Evolutionary conservation across 2,329 filamentous ascomycete genomes (phyloP).

Genomic region (Sclerotinia sclerotiorum): DNA sequence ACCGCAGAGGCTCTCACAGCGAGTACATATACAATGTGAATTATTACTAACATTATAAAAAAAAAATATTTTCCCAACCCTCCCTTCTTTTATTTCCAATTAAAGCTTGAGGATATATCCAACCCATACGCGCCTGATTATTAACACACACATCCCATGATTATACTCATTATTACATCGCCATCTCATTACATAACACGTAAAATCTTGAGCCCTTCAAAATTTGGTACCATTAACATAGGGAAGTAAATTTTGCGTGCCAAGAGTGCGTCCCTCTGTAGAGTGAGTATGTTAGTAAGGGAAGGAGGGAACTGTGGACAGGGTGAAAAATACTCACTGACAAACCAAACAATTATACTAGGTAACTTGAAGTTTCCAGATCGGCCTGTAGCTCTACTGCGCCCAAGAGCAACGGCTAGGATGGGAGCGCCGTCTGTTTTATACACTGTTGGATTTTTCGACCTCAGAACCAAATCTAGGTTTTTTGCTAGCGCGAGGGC

Average conservation of each 20-base stretch:
- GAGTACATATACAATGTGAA: not conserved
- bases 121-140: not conserved
- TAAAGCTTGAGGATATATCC: not conserved
- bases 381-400: slow-evolving; percentile 33
- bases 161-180: not conserved
- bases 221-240: slow-evolving; percentile 18
- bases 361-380: slow-evolving; percentile 34
- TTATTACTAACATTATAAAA: not conserved
- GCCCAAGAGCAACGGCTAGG: slow-evolving; percentile 35
- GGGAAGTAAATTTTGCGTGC: slow-evolving; percentile 4
- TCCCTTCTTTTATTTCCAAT: not conserved
- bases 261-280: slow-evolving; percentile 15
- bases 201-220: not conserved
- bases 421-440: slow-evolving; percentile 30
- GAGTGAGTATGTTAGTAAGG: not conserved
- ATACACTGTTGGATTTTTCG: slow-evolving; percentile 31
- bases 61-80: not conserved
- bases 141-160: no score
- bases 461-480: slow-evolving; percentile 33
- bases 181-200: slow-evolving; percentile 4
- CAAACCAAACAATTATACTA: slow-evolving; percentile 33
- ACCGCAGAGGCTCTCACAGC: not conserved
- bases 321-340: slow-evolving; percentile 29
- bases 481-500: slow-evolving; percentile 33
- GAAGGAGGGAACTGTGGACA: not conserved